These are phyloP conservation scores for Backusella tuberculispora DNA, from an alignment of 192 early-diverging fungal genomes.

Conservation along the genomic window DNA sequence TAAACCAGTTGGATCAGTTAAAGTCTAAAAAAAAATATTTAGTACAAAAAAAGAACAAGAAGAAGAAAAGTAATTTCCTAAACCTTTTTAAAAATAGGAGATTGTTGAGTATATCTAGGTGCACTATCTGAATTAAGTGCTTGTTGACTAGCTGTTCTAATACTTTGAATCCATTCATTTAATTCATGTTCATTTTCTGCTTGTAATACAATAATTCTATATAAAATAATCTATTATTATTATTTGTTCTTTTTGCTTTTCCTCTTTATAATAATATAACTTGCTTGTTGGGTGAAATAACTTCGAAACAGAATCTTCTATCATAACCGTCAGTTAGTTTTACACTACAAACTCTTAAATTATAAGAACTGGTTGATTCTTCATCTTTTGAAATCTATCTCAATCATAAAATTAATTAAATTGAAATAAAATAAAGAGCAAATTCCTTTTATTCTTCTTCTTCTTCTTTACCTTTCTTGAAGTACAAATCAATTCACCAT, in stretches of 20 bases:
- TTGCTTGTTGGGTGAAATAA: slow-evolving; percentile 80
- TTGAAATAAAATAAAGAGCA: neutral
- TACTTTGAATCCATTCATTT: slow-evolving; percentile 74
- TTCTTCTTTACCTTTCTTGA: slow-evolving; percentile 44
- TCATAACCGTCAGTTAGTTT: slow-evolving; percentile 64
- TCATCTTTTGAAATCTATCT: slow-evolving; percentile 56
- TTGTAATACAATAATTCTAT: slow-evolving; percentile 72
- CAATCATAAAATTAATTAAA: neutral
- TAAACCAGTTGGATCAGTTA: slow-evolving; percentile 8
- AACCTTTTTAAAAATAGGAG: slow-evolving; percentile 10
- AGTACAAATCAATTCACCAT: slow-evolving; percentile 58
- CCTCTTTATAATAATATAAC: neutral
- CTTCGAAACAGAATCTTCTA: slow-evolving; percentile 78
- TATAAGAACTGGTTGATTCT: slow-evolving; percentile 59
- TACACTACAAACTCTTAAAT: slow-evolving; percentile 78
- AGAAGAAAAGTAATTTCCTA: neutral
- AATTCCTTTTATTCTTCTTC: neutral
- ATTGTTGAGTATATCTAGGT: slow-evolving; percentile 32
- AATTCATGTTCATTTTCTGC: slow-evolving; percentile 73
- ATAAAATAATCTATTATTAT: neutral
- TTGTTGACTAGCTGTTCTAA: slow-evolving; percentile 61
- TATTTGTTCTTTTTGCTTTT: no score
- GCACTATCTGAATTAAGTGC: slow-evolving; percentile 57
- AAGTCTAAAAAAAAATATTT: neutral
- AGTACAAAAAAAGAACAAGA: neutral